Evolutionary conservation across 2,329 filamentous ascomycete genomes (phyloP).

Genomic region (Lecanosticta acicola): DNA sequence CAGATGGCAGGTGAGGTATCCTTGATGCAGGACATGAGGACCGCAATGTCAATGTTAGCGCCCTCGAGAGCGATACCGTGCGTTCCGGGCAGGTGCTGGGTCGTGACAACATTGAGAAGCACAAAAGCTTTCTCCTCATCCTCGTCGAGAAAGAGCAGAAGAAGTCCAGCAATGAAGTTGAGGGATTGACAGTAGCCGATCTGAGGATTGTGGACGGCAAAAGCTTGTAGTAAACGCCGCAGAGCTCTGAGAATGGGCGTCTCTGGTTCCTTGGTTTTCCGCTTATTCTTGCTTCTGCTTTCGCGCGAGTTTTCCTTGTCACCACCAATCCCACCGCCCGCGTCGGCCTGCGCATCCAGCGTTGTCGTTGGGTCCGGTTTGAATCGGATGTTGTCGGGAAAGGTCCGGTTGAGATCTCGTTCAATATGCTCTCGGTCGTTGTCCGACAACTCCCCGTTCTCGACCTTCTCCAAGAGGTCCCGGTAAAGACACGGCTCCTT

Average conservation of each 20-base stretch:
- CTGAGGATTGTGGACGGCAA: constrained; percentile 80
- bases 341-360: constrained; percentile 26
- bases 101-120: constrained; percentile 87
- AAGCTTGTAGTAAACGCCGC: constrained; percentile 79
- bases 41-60: constrained; percentile 88
- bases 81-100: constrained; percentile 80
- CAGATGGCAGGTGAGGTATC: constrained; percentile 79
- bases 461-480: constrained; percentile 60
- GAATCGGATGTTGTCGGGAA: constrained; percentile 89
- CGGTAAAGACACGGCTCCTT: constrained; percentile 74
- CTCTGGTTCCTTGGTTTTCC: constrained; percentile 49
- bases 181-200: constrained; percentile 95
- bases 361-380: constrained; percentile 56
- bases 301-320: constrained; percentile 5
- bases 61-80: constrained; percentile 87
- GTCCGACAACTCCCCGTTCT: constrained; percentile 54
- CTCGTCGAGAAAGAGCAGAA: constrained; percentile 75
- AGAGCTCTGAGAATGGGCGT: constrained; percentile 74
- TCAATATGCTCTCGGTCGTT: constrained; percentile 87
- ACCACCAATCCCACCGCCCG: constrained; percentile 23
- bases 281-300: constrained; percentile 22
- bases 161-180: constrained; percentile 86
- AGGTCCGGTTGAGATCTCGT: constrained; percentile 86
- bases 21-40: constrained; percentile 80
- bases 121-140: constrained; percentile 89